phyloP scores from a whole-genome alignment of 2,329 filamentous ascomycete genomes.

The Trichoderma oligosporum region DNA sequence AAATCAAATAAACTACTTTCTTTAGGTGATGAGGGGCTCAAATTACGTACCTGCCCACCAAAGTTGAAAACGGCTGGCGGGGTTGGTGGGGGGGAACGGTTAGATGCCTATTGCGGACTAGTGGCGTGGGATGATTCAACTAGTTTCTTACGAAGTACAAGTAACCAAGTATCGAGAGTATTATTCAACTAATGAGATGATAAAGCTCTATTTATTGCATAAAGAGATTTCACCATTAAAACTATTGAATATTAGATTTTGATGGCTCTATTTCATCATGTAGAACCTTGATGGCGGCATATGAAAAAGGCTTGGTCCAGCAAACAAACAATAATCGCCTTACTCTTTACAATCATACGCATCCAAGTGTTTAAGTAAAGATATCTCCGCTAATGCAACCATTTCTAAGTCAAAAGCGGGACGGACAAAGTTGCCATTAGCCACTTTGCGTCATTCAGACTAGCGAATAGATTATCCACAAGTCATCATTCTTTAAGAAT shows the following conservation, averaged over 20 bases:
- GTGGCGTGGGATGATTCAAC: neutral
- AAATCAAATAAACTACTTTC: no score
- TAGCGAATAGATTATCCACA: constrained; percentile 3
- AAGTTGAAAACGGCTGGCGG: neutral
- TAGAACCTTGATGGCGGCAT: constrained; percentile 1
- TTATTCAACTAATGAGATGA: no score
- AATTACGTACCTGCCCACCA: constrained; percentile 8
- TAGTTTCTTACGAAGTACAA: neutral
- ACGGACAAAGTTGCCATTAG: constrained; percentile 15
- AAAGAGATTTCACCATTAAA: no score
- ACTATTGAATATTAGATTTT: no score
- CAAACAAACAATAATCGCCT: neutral
- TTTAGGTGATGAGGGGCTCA: constrained; percentile 10
- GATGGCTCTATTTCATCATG: neutral
- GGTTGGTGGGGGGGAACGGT: neutral
- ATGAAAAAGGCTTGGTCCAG: neutral
- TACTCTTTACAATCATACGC: neutral
- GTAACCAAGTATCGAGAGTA: no score
- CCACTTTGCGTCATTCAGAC: neutral
- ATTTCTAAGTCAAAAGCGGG: neutral
- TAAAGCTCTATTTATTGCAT: no score
- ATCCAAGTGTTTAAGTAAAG: neutral
- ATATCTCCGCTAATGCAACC: neutral
- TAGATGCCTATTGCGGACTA: neutral
- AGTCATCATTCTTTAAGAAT: no score